Evolutionary conservation across 2,329 filamentous ascomycete species (phyloP).

Genomic region (Chrysosporium queenslandicum): DNA sequence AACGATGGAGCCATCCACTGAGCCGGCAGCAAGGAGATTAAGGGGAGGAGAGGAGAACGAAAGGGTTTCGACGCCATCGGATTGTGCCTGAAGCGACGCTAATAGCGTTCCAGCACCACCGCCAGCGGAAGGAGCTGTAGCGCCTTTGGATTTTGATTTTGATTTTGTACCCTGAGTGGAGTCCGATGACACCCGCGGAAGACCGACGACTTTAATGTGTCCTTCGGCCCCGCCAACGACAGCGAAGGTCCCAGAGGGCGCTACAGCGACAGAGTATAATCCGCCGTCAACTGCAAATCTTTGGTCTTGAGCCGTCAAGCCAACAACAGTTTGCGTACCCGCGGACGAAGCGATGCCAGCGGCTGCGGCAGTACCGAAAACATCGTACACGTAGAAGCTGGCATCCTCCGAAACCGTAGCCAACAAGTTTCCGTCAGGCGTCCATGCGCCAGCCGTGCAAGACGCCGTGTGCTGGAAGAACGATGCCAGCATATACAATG

Average conservation of each 20-base stretch:
- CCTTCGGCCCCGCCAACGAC: constrained; percentile 84
- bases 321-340: constrained; percentile 57
- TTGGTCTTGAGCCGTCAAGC: constrained; percentile 70
- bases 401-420: constrained; percentile 83
- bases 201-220: constrained; percentile 70
- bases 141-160: constrained; percentile 42
- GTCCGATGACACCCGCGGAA: constrained; percentile 54
- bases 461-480: constrained; percentile 83
- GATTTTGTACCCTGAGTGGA: constrained; percentile 38
- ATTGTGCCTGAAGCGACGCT: constrained; percentile 70
- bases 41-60: constrained; percentile 53
- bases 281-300: constrained; percentile 88
- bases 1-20: constrained; percentile 60
- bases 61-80: constrained; percentile 66
- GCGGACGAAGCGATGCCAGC: constrained; percentile 48
- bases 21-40: constrained; percentile 52
- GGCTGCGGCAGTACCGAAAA: constrained; percentile 67
- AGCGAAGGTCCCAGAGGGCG: constrained; percentile 67
- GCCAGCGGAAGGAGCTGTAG: constrained; percentile 44
- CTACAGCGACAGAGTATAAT: constrained; percentile 75
- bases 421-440: constrained; percentile 72
- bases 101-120: constrained; percentile 60
- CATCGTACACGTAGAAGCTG: constrained; percentile 85
- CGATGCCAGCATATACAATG: constrained; percentile 74
- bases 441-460: constrained; percentile 87